Base-by-base conservation (phyloP, 768 basidiomycete genomes). In the Imleria badia region DNA sequence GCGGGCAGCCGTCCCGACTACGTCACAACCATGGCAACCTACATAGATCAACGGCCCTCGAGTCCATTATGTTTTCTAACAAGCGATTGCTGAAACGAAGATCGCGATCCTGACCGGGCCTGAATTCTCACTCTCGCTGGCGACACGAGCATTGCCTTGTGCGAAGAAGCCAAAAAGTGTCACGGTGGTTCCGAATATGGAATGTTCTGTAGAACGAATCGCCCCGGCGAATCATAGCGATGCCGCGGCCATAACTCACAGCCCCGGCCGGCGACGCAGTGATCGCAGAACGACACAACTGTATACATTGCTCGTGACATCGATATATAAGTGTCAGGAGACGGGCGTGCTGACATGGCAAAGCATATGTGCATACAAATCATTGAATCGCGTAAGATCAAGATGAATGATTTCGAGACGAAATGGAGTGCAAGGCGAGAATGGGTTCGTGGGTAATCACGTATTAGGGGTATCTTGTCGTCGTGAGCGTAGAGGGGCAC, bases 381-480 rank as follows among this genome's bases (percentile, higher is more conserved):
- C 61, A 54, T 66, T 52, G 64, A 36, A 71, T 56, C 66, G 59
- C 59, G 60, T 62, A 58, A 61, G 52, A 53, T 55, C 54, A 48
- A 59, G 52, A 46, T 55, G 39, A 26, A 43, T 53, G 53, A 41
- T 35, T 50, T 22, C 13, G 39, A 55, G n/a, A 44, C 43, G 26
- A 45, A 42, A 53, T 41, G 47, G 46, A 64, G 45, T 60, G 63
- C 59, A 38, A 55, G 47, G 36, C 54, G 48, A 51, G n/a, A 34
- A 46, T 54, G 40, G 57, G 44, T 54, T 54, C 48, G 47, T 52
- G 66, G 69, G 69, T 69, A 67, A 70, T 70, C 58, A 54, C 59
- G 58, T 60, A 67, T 63, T 59, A 66, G 68, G 71, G 71, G 70
- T 73, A 73, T 71, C 62, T 35, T 52, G 46, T 69, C 55, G 45